These are phyloP conservation scores for Sclerotinia trifoliorum DNA, from an alignment of 2,329 filamentous ascomycete genomes.

Conservation along the genomic window DNA sequence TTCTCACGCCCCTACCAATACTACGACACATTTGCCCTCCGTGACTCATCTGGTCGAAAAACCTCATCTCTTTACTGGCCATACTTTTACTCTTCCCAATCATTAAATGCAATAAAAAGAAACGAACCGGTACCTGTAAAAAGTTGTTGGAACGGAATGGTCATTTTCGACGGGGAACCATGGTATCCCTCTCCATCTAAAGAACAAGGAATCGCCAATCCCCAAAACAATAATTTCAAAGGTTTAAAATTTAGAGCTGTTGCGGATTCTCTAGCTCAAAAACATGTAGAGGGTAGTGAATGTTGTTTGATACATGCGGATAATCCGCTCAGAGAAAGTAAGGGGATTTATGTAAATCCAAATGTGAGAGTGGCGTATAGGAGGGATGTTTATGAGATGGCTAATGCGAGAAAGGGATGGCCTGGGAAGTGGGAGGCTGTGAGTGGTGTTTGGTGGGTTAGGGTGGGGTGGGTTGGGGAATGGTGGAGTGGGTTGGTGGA, in stretches of 20 bases:
- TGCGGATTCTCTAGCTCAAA: conserved; percentile 56
- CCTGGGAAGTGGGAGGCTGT: conserved; percentile 10
- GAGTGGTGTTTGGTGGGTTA: conserved; percentile 7
- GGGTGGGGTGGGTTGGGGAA: not conserved
- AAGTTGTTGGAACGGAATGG: conserved; percentile 58
- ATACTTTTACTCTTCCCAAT: conserved; percentile 52
- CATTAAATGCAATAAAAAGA: conserved; percentile 53
- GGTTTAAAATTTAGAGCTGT: conserved; percentile 59
- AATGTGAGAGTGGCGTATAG: conserved; percentile 66
- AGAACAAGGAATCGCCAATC: not conserved
- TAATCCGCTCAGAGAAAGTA: conserved; percentile 48
- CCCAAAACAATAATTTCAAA: not conserved
- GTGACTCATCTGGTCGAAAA: conserved; percentile 46
- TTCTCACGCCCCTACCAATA: conserved; percentile 54
- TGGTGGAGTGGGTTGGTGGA: conserved; percentile 3
- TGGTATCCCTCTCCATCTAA: conserved; percentile 45
- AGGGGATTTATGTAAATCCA: conserved; percentile 67
- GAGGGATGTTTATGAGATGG: conserved; percentile 45
- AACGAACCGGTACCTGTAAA: conserved; percentile 51
- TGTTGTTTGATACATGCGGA: conserved; percentile 75
- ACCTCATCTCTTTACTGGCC: conserved; percentile 56
- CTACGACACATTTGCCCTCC: conserved; percentile 62
- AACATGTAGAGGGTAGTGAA: conserved; percentile 74
- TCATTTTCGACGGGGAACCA: conserved; percentile 53
- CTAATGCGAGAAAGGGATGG: conserved; percentile 28